phyloP scores from a whole-genome alignment of 306 rosid species.

The Datisca glomerata region DNA sequence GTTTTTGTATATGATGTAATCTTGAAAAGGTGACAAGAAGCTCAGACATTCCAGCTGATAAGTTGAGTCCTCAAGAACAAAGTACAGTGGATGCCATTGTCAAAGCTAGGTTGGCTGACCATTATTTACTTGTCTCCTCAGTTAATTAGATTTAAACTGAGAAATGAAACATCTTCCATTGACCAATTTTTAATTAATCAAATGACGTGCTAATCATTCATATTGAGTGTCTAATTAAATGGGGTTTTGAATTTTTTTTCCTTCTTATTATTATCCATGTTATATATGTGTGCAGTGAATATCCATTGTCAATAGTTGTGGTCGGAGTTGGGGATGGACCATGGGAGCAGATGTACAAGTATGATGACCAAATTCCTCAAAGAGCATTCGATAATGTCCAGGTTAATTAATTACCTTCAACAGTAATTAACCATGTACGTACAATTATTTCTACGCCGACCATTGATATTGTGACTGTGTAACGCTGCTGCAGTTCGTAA shows the following conservation, averaged over 20 bases:
- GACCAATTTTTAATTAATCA: too few species aligned
- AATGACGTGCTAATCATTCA: too few species aligned
- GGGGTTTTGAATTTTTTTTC: background rate
- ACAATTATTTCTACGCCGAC: too few species aligned
- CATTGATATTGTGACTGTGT: too few species aligned
- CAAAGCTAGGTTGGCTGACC: slow-evolving; percentile 14
- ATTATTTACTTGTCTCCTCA: too few species aligned
- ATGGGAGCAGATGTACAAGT: slow-evolving; percentile 20
- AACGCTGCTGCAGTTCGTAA: slow-evolving; percentile 21
- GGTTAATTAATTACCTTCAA: slow-evolving; percentile 3
- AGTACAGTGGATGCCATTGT: slow-evolving; percentile 16
- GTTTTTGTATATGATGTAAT: slow-evolving; percentile 1
- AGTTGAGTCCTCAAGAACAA: slow-evolving; percentile 18
- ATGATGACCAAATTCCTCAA: slow-evolving; percentile 13
- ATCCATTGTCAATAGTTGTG: slow-evolving; percentile 21
- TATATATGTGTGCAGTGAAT: slow-evolving; percentile 10
- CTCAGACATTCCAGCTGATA: background rate
- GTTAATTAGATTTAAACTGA: background rate
- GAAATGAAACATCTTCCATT: too few species aligned
- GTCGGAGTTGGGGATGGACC: slow-evolving; percentile 36
- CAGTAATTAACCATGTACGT: too few species aligned
- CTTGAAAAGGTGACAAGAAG: slow-evolving; percentile 18
- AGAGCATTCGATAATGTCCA: slow-evolving; percentile 23
- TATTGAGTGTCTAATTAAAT: too few species aligned
- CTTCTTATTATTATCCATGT: background rate